Conservation (phyloP, 306 rosid species). For the Quercus glauca region DNA sequence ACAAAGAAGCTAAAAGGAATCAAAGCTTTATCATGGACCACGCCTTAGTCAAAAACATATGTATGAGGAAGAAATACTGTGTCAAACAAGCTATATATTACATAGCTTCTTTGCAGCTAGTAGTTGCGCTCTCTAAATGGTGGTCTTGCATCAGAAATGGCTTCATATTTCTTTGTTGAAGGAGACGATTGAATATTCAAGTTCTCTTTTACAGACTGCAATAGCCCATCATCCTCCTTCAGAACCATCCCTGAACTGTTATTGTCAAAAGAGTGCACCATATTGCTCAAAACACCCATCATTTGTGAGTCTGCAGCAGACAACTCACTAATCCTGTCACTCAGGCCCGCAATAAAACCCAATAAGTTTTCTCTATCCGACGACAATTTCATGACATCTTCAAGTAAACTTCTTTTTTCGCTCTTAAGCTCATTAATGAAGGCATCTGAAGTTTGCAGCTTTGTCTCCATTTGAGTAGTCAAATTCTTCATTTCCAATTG, state of each 20-base stretch:
- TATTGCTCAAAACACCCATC: slow-evolving; percentile 40
- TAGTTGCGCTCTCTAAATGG: slow-evolving; percentile 65
- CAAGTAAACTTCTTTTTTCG: slow-evolving; percentile 53
- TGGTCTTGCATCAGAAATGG: slow-evolving; percentile 40
- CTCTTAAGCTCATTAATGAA: slow-evolving; percentile 48
- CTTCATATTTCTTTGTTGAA: slow-evolving; percentile 42
- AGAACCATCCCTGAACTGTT: slow-evolving; percentile 24
- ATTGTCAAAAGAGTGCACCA: slow-evolving; percentile 40
- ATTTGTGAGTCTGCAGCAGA: slow-evolving; percentile 44
- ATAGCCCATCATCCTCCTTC: slow-evolving; percentile 30
- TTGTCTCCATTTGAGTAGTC: slow-evolving; percentile 47
- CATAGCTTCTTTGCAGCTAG: slow-evolving; percentile 18
- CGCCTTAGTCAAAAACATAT: not conserved
- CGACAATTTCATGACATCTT: slow-evolving; percentile 51
- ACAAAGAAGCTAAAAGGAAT: not conserved
- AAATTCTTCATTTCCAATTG: slow-evolving; percentile 40
- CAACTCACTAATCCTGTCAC: slow-evolving; percentile 48
- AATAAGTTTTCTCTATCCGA: slow-evolving; percentile 57
- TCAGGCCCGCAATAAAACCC: slow-evolving; percentile 36
- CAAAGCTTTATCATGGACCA: too few species aligned
- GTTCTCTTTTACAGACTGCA: slow-evolving; percentile 42
- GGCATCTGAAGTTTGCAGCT: slow-evolving; percentile 50
- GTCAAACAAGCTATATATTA: not conserved
- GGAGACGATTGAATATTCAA: slow-evolving; percentile 36
- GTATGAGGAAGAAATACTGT: not conserved